Evolutionary conservation across 164 flowering plant genomes (phyloP).

Genomic region (Vitis cinerea): DNA sequence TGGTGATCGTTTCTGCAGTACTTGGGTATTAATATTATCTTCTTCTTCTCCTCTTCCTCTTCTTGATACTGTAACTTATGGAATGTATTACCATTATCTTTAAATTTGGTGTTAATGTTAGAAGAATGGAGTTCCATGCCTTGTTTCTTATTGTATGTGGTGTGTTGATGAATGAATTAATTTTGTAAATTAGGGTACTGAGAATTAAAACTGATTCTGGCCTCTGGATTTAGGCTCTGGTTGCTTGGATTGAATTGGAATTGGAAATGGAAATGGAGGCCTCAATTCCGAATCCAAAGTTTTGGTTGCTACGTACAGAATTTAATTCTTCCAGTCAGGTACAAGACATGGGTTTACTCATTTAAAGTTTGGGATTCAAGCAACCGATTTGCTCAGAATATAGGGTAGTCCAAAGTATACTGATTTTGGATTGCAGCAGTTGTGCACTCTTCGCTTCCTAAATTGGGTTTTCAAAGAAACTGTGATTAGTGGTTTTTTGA

Average conservation of each 20-base stretch:
- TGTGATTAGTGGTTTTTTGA: too few relatives aligned
- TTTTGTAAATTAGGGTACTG: conserved; percentile 1
- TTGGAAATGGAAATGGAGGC: too few relatives aligned
- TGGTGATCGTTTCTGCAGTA: conserved; percentile 6
- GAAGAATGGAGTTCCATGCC: neutral
- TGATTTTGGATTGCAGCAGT: too few relatives aligned
- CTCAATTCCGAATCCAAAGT: neutral
- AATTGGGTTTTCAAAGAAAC: neutral
- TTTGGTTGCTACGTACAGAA: too few relatives aligned
- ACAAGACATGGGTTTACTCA: too few relatives aligned
- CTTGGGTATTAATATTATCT: neutral
- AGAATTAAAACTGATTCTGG: neutral
- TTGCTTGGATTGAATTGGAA: neutral
- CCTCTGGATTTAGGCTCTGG: neutral
- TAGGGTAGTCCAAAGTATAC: too few relatives aligned
- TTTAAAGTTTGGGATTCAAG: neutral
- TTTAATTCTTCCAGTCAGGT: too few relatives aligned
- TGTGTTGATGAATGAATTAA: neutral
- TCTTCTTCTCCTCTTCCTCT: neutral
- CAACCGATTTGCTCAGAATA: neutral
- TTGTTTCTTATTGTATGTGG: neutral
- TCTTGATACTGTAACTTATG: neutral
- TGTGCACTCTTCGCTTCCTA: neutral
- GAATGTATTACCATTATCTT: neutral
- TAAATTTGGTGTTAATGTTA: neutral